Evolutionary conservation across 768 basidiomycete genomes (phyloP).

Genomic region (Tricholoma sp.): DNA sequence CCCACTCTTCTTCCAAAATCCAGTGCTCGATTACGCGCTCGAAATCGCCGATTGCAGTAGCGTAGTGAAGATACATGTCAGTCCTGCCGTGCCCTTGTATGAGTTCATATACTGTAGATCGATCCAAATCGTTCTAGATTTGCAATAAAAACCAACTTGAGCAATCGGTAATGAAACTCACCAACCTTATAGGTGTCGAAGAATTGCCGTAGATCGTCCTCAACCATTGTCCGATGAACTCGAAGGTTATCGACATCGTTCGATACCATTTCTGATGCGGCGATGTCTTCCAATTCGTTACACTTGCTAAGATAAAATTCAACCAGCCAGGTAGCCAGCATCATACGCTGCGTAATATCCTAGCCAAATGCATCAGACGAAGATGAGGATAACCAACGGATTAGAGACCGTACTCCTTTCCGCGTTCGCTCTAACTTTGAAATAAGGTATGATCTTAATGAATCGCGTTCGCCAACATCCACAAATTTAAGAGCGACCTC

Average conservation of each 20-base stretch:
- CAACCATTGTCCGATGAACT: conserved; percentile 74
- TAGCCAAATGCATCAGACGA: conserved; percentile 24
- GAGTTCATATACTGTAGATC: conserved; percentile 83
- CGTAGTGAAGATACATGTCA: conserved; percentile 90
- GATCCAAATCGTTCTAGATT: conserved; percentile 76
- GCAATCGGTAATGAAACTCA: neutral
- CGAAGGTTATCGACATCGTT: conserved; percentile 83
- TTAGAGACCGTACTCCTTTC: conserved; percentile 57
- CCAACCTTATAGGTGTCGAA: conserved; percentile 89
- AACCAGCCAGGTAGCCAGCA: conserved; percentile 97
- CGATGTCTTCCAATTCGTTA: conserved; percentile 91
- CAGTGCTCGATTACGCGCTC: conserved; percentile 87
- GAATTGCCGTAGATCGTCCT: conserved; percentile 91
- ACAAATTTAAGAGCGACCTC: conserved; percentile 88
- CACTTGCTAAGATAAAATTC: conserved; percentile 97
- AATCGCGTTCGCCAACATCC: conserved; percentile 86
- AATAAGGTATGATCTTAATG: conserved; percentile 84
- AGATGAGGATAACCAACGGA: neutral
- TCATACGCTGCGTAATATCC: conserved; percentile 94
- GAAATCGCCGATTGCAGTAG: conserved; percentile 74
- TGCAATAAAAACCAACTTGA: neutral
- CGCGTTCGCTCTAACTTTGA: conserved; percentile 81
- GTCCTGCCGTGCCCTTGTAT: conserved; percentile 91
- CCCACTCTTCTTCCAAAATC: conserved; percentile 90
- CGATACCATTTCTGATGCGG: conserved; percentile 78